Base-by-base conservation (phyloP, 345 rosid genomes). In the Clarkia xantiana region DNA sequence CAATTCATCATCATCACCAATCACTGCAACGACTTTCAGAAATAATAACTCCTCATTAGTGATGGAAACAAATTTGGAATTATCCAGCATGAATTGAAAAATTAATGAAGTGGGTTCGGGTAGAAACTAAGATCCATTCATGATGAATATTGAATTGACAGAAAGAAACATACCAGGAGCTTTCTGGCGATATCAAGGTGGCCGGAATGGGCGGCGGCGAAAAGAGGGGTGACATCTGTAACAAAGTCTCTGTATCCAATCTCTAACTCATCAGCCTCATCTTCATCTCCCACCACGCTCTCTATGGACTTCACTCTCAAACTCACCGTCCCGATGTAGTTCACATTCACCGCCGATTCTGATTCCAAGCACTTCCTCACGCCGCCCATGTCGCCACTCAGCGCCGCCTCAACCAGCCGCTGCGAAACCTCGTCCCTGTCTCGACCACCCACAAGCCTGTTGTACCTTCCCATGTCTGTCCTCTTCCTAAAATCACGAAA, bases 141-240 rank as follows among this genome's bases (percentile, higher is more conserved):
- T 7, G 9, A 29, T 1, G 36, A 23, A 23, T 2, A 2, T 23
- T 3, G 29, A 29, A 29, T 29, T 29, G 36, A 29, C 9, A 29
- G 36, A 7, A 29, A 4, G 45, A 55, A 55, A 29, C 50, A 45
- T 61, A 69, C 74, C 74, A 61, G 55, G 45, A 70, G 62, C 58
- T 58, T 58, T 41, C 65, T 39, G 10, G 67, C 67, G 48, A 62
- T 44, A 14, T 59, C 57, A 16, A 65, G 45, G 22, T 55, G 70
- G 49, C 62, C 70, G 10, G 70, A 65, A 47, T 65, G 70, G 44
- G 67, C 58, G 41, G 70, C 67, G 14, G 70, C 70, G 45, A 65
- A 70, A 1, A 65, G 64, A 6, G 67, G 64, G 10, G 74, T 65
- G 42, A 70, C 67, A 41, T 70, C 70, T 15, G 70, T 70, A 38